Evolutionary conservation across 306 rosid genomes (phyloP), one percentile per base, ranked within the genome.

Genomic region (Lathyrus aphaca): DNA sequence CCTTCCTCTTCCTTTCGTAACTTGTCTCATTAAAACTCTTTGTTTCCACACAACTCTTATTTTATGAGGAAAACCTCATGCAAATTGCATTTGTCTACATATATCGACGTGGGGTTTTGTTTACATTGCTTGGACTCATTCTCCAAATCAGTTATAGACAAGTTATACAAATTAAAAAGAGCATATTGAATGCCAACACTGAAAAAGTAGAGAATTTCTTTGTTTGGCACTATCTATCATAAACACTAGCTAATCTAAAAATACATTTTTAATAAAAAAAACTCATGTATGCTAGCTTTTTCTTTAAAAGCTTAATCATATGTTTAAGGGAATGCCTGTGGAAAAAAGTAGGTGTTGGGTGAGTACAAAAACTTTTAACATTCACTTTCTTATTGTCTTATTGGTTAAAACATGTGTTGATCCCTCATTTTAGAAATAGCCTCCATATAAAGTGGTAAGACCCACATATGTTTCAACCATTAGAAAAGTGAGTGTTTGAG

Each of bases 1-100:
- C 62, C 77, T 77, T 77, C 77, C 77, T 64, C 77, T 56, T 71
- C 56, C 73, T 77, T 77, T 77, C 77, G 69, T 64, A 56, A 64
- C 73, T 77, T 77, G 77, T 77, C 81, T 67, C 60, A 42, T 77
- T 77, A 51, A 57, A 17, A 14, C 58, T 56, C 38, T 55, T 56
- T n/a, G 49, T 55, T 54, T 42, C 11, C 5, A 18, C 49, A 55
- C 73, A 68, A 27, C 16, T 5, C 75, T 61, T 64, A 32, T 37
- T 61, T 61, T 27, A 5, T 25, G 23, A 68, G 15, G 42, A 68
- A 68, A 68, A 12, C 48, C 51, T 76, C 58, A 61, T 8, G 65
- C 39, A 61, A 69, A 62, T 29, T 40, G 59, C 4, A 25, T 46
- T 35, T 48, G 44, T 66, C 79, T 46, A 44, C 4, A 43, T 64